phyloP scores from a whole-genome alignment of 1,139 yeast species.

The Geotrichum candidum region DNA sequence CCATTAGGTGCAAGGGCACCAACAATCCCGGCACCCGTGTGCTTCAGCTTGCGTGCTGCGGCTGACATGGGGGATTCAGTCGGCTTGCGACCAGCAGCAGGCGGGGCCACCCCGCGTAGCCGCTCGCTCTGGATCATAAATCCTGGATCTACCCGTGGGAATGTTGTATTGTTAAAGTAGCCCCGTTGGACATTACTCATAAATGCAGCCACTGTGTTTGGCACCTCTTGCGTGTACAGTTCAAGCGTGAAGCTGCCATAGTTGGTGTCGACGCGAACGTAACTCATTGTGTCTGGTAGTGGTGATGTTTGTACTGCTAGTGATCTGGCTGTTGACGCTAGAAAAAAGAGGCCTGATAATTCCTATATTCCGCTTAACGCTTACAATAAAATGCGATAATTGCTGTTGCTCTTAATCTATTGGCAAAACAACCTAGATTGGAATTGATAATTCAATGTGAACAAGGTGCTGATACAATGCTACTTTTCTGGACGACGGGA shows the following conservation, averaged over 20 bases:
- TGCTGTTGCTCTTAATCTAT: too few species aligned
- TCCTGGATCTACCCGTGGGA: conserved; percentile 39
- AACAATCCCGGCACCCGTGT: conserved; percentile 49
- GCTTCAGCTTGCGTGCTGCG: conserved; percentile 34
- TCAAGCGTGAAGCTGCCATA: conserved; percentile 30
- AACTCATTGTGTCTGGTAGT: conserved; percentile 10
- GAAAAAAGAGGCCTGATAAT: neutral
- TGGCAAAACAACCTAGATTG: neutral
- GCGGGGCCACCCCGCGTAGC: conserved; percentile 15
- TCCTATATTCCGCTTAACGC: too few species aligned
- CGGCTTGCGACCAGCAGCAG: neutral
- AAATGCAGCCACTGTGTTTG: conserved; percentile 31
- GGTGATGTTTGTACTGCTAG: neutral
- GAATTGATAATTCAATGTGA: neutral
- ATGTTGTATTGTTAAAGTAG: conserved; percentile 32
- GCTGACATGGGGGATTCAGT: neutral
- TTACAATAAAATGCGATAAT: neutral
- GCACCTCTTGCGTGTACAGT: conserved; percentile 32
- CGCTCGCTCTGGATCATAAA: conserved; percentile 38
- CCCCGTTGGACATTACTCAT: conserved; percentile 27
- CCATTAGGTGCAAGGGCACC: conserved; percentile 42
- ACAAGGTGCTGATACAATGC: neutral
- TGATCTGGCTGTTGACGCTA: neutral
- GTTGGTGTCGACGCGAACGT: conserved; percentile 21
- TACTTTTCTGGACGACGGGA: neutral